Evolutionary conservation across 1,139 yeast species (phyloP).

Genomic region (Zygoascus sp.): DNA sequence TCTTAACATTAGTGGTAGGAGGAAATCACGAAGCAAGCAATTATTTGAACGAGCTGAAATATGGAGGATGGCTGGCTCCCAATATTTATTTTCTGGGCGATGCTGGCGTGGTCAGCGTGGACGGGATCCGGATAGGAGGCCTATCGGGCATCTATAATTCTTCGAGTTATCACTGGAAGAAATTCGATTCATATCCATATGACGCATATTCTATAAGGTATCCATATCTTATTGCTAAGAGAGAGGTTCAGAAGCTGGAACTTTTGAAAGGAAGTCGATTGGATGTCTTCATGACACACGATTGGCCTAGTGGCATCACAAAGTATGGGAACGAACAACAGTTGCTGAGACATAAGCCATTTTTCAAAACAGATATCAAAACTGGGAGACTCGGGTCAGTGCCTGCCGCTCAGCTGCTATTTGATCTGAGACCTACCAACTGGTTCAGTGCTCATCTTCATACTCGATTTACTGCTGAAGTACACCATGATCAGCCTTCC

Average conservation of each 20-base stretch:
- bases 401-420: slow-evolving; percentile 54
- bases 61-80: slow-evolving; percentile 95
- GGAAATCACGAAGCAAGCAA: slow-evolving; percentile 94
- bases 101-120: slow-evolving; percentile 66
- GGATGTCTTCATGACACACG: slow-evolving; percentile 72
- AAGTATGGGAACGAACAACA: slow-evolving; percentile 52
- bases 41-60: slow-evolving; percentile 64
- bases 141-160: slow-evolving; percentile 77
- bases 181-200: slow-evolving; percentile 49
- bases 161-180: slow-evolving; percentile 40
- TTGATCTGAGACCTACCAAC: slow-evolving; percentile 52
- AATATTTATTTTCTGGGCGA: slow-evolving; percentile 86
- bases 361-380: slow-evolving; percentile 59
- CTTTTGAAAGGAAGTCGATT: slow-evolving; percentile 32
- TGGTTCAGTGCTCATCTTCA: slow-evolving; percentile 95
- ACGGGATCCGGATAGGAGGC: slow-evolving; percentile 74
- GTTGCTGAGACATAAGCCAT: slow-evolving; percentile 59
- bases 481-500: slow-evolving; percentile 33
- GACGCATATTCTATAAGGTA: slow-evolving; percentile 45
- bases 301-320: slow-evolving; percentile 89
- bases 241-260: slow-evolving; percentile 55
- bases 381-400: slow-evolving; percentile 70
- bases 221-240: slow-evolving; percentile 70
- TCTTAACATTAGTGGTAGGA: slow-evolving; percentile 78
- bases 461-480: slow-evolving; percentile 59